Conservation (phyloP, 2,329 filamentous ascomycete species). For the Pestalotiopsis sp. region DNA sequence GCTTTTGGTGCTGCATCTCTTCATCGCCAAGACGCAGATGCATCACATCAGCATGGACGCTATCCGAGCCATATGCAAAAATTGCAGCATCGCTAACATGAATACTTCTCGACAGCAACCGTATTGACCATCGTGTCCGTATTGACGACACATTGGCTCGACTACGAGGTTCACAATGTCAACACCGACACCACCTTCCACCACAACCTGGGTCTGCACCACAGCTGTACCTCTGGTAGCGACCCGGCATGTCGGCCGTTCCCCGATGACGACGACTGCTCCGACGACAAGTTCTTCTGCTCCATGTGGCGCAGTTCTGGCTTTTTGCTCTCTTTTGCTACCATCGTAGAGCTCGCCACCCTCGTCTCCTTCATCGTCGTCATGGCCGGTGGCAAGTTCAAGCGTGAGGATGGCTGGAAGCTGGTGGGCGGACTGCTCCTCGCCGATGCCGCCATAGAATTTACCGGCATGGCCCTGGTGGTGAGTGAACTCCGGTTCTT, state of each 20-base stretch:
- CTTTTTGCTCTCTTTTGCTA: slow-evolving; percentile 83
- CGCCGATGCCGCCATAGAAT: slow-evolving; percentile 69
- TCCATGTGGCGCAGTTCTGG: slow-evolving; percentile 88
- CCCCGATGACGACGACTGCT: slow-evolving; percentile 69
- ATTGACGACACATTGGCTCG: slow-evolving; percentile 71
- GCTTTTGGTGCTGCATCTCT: background rate
- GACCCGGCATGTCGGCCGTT: slow-evolving; percentile 66
- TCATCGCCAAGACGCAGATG: background rate
- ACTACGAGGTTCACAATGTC: slow-evolving; percentile 58
- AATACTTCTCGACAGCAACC: slow-evolving; percentile 54
- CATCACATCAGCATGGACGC: background rate
- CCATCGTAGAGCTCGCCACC: slow-evolving; percentile 79
- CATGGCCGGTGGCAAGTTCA: slow-evolving; percentile 75
- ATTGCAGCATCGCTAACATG: background rate
- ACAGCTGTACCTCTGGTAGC: slow-evolving; percentile 73
- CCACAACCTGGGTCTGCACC: slow-evolving; percentile 77
- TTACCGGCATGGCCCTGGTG: slow-evolving; percentile 79
- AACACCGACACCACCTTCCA: slow-evolving; percentile 47
- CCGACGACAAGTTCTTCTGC: slow-evolving; percentile 77
- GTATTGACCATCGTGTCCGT: slow-evolving; percentile 73
- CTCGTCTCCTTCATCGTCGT: slow-evolving; percentile 81
- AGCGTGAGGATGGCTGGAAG: slow-evolving; percentile 82
- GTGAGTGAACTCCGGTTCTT: slow-evolving; percentile 44
- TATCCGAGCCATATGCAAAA: background rate
- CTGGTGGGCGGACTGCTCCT: slow-evolving; percentile 68